These are phyloP conservation scores for Colletotrichum tropicicola DNA, from an alignment of 2,329 filamentous ascomycete genomes.

Conservation along the genomic window DNA sequence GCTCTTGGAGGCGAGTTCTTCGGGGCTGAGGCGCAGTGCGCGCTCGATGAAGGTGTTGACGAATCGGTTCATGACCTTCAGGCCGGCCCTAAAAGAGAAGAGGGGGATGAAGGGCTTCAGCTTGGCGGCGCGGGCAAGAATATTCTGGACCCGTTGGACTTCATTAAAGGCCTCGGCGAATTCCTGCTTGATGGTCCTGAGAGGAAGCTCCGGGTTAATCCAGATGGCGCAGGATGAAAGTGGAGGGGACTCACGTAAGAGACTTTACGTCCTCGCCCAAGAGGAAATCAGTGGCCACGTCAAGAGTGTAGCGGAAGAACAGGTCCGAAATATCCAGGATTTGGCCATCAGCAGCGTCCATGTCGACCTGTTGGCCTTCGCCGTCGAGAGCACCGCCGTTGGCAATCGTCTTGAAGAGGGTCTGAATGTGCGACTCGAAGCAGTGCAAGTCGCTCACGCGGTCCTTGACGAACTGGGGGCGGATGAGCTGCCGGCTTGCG, in stretches of 20 bases:
- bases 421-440: conserved; percentile 82
- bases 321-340: conserved; percentile 78
- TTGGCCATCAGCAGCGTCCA: conserved; percentile 67
- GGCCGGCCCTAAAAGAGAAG: conserved; percentile 66
- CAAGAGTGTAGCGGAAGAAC: conserved; percentile 86
- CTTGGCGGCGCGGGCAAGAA: conserved; percentile 72
- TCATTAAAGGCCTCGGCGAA: conserved; percentile 87
- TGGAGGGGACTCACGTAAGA: conserved; percentile 52
- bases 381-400: conserved; percentile 66
- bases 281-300: conserved; percentile 87
- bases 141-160: conserved; percentile 78
- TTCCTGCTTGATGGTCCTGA: conserved; percentile 64
- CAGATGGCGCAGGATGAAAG: neutral
- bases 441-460: conserved; percentile 83
- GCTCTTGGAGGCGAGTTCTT: conserved; percentile 77
- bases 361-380: conserved; percentile 70
- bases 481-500: conserved; percentile 79
- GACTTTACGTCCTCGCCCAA: conserved; percentile 78
- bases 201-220: neutral
- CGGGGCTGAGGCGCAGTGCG: conserved; percentile 72
- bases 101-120: conserved; percentile 71
- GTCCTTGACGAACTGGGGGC: conserved; percentile 88
- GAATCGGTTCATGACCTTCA: conserved; percentile 79
- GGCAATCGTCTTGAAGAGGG: conserved; percentile 74
- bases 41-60: conserved; percentile 81